phyloP scores from a whole-genome alignment of 1,284 basidiomycete genomes.

The Apiotrichum mycotoxinovorans region DNA sequence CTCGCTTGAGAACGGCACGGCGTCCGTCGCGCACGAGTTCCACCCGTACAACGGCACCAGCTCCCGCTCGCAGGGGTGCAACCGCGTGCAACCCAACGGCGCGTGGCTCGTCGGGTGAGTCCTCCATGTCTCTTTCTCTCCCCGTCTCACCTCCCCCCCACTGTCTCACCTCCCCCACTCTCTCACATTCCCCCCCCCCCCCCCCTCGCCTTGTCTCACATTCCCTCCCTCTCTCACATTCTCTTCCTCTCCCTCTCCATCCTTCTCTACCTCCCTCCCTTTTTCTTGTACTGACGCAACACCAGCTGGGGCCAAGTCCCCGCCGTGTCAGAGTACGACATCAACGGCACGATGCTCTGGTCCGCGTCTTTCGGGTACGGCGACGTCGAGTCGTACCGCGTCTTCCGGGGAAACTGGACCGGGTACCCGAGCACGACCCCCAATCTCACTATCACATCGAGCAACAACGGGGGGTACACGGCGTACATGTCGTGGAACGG shows the following conservation, averaged over 20 bases:
- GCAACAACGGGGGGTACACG: neutral
- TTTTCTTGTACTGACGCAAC: too few relatives aligned
- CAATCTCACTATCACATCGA: slow-evolving; percentile 12
- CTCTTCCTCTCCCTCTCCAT: too few relatives aligned
- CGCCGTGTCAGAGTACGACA: too few relatives aligned
- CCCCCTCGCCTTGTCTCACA: too few relatives aligned
- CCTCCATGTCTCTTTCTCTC: too few relatives aligned
- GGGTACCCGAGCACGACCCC: slow-evolving; percentile 30
- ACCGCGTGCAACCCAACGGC: slow-evolving; percentile 24
- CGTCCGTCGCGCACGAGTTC: slow-evolving; percentile 20
- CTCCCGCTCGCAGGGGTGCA: slow-evolving; percentile 31
- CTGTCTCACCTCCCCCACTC: too few relatives aligned
- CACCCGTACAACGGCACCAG: slow-evolving; percentile 27
- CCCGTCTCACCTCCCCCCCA: too few relatives aligned
- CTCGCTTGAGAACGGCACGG: slow-evolving; percentile 23
- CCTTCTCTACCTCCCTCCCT: too few relatives aligned
- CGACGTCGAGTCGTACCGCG: slow-evolving; percentile 35
- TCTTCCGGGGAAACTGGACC: slow-evolving; percentile 27
- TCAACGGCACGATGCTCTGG: slow-evolving; percentile 16
- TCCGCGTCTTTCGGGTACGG: slow-evolving; percentile 34
- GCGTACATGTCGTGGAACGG: slow-evolving; percentile 39
- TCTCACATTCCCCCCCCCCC: too few relatives aligned
- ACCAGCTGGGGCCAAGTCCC: too few relatives aligned
- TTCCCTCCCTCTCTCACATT: too few relatives aligned
- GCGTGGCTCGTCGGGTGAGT: slow-evolving; percentile 29